Evolutionary conservation across 1,284 basidiomycete species (phyloP).

Genomic region (Ceratobasidium sp.): DNA sequence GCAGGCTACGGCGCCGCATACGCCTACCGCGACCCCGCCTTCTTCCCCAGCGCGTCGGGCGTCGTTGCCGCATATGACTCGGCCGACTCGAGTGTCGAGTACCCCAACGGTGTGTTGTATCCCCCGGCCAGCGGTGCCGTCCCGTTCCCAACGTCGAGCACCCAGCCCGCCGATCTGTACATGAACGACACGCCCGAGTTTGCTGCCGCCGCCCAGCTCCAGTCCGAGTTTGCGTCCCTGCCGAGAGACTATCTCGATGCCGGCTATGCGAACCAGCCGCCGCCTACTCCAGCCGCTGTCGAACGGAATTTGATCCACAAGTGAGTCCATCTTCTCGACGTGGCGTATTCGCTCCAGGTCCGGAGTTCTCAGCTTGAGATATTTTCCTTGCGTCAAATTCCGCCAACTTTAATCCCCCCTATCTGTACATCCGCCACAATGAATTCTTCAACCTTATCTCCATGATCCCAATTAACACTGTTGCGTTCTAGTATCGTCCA

Average conservation of each 20-base stretch:
- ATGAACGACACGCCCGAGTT: conserved; percentile 16
- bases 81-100: conserved; percentile 26
- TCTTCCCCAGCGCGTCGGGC: background rate
- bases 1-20: conserved; percentile 10
- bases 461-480: conserved; percentile 18
- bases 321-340: conserved; percentile 40
- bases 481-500: conserved; percentile 39
- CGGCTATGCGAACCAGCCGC: conserved; percentile 6
- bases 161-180: conserved; percentile 21
- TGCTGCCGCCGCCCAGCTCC: background rate
- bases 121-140: conserved; percentile 7
- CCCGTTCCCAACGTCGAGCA: conserved; percentile 7
- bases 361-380: conserved; percentile 11
- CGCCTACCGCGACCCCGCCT: conserved; percentile 16
- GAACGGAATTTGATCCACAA: conserved; percentile 36
- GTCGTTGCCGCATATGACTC: conserved; percentile 28
- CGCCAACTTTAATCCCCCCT: conserved; percentile 40
- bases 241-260: conserved; percentile 22
- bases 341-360: conserved; percentile 27
- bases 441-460: conserved; percentile 28
- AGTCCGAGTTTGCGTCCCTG: too few species aligned
- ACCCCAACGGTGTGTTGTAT: conserved; percentile 38
- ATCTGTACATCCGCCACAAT: conserved; percentile 21
- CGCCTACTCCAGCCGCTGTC: background rate
- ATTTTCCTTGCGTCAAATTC: conserved; percentile 11